Evolutionary conservation across 495 filamentous ascomycete species (phyloP), one percentile per base, ranked within the genome.

Genomic region (Hapsidospora chrysogenum): DNA sequence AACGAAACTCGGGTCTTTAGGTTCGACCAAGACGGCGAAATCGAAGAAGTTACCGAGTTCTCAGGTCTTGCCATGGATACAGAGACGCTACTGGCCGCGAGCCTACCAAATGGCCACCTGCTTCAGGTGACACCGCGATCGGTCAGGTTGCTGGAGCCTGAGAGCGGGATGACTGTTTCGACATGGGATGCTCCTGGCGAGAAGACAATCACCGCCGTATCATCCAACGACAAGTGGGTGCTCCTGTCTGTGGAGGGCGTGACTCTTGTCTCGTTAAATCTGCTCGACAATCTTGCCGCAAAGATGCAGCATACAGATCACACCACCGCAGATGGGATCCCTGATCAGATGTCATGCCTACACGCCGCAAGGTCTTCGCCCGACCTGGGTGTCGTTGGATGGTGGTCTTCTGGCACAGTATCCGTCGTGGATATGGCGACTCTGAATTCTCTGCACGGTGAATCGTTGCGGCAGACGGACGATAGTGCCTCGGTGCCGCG

Each of bases 41-140:
- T 92, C 2, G 85, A 95, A 50, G 92, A 99, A 50, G 43, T 93
- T 14, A 74, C 80, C 6, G 52, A 64, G 0, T 86, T 82, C 44
- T 57, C 67, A 16, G 80, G 81, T 0, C 66, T 99, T 35, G 46
- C 59, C 6, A 50, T 96, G 22, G 55, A 68, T 22, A 68, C 82
- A 42, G 72, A 61, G 36, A 94, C 85, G n/a, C 58, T 96, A 4
- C 47, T 85, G 14, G 75, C 76, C 2, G 50, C 55, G 18, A 80
- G 79, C 45, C 38, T 89, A 9, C 58, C 69, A 0, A 57, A 63
- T 15, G 68, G 64, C 6, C 68, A 72, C 27, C 45, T 92, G 18
- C 51, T 95, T 15, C 92, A 96, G 53, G 76, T 93, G 4, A 94
- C 85, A 0, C 56, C 70, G 25, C 65, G 60, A 4, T 57, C 59